Conservation (phyloP, 345 rosid species). For the Murraya paniculata region DNA sequence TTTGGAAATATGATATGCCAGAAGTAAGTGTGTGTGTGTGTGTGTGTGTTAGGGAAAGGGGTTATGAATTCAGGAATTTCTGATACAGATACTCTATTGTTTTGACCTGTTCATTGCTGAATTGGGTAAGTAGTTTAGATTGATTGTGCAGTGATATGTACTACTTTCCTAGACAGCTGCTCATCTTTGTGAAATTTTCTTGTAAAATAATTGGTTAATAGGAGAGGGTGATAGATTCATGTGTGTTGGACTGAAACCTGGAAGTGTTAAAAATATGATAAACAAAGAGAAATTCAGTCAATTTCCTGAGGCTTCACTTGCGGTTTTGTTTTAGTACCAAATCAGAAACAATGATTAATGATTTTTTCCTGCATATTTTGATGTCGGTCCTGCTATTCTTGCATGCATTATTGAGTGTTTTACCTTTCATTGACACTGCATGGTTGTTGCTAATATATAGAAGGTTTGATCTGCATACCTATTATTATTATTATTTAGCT, state of each 20-base stretch:
- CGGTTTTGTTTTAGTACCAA: neutral
- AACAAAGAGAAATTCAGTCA: neutral
- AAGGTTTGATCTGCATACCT: neutral
- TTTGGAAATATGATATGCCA: neutral
- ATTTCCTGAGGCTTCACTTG: neutral
- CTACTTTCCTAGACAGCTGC: neutral
- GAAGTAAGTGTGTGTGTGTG: no score
- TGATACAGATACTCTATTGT: neutral
- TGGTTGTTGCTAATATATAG: neutral
- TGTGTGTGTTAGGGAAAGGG: neutral
- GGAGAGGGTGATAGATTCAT: neutral
- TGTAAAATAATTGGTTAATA: neutral
- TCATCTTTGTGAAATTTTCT: neutral
- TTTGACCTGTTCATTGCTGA: neutral
- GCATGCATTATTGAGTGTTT: neutral
- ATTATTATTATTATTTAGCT: constrained; percentile 7
- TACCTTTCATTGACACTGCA: neutral
- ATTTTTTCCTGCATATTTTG: neutral
- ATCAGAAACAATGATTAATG: neutral
- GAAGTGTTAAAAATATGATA: neutral
- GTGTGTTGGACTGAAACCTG: neutral
- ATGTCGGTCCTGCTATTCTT: neutral
- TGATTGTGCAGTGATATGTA: neutral
- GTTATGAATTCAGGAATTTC: neutral
- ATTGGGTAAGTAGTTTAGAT: neutral